These are phyloP conservation scores for bread wheat (Triticum aestivum) DNA, from an alignment of 176 grass and related monocot genomes.

Conservation along the genomic window IWGSC_CS_RefSeq_v2.1 NC_057813.1:187438173-187438672, in stretches of 20 bases:
- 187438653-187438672: background rate
- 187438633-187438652: background rate
- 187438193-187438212: conserved; percentile 98
- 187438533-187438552: conserved; percentile 77
- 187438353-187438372: background rate
- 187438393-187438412: background rate
- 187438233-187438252: conserved; percentile 86
- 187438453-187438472: conserved; percentile 90
- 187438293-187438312: conserved; percentile 98
- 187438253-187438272: conserved; percentile 80
- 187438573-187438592: background rate
- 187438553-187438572: background rate
- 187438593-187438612: background rate
- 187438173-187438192: conserved; percentile 53
- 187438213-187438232: conserved; percentile 98
- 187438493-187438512: conserved; percentile 90
- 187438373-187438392: conserved; percentile 9
- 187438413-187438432: conserved; percentile 44
- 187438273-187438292: conserved; percentile 80
- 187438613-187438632: background rate
- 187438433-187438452: conserved; percentile 93
- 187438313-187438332: conserved; percentile 99
- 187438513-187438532: conserved; percentile 98
- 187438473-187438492: conserved; percentile 85
- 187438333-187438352: conserved; percentile 27